phyloP scores from a whole-genome alignment of 1,284 basidiomycete genomes.

The Malassezia caprae region DNA sequence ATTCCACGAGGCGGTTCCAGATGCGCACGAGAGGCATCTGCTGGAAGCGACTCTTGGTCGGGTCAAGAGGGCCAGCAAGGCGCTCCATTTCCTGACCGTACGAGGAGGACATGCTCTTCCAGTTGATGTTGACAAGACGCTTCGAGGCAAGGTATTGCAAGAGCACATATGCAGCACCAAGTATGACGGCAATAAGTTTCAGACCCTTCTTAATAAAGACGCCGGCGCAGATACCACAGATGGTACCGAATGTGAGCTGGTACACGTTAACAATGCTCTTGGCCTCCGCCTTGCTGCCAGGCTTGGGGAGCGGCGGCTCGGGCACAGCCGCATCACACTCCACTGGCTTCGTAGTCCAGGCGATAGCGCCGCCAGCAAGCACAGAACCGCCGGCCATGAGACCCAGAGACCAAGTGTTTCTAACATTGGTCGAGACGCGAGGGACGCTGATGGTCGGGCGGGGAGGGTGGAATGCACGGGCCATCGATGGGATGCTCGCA shows the following conservation, averaged over 20 bases:
- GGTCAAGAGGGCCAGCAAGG: conserved; percentile 52
- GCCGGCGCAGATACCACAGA: conserved; percentile 72
- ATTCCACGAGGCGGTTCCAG: conserved; percentile 67
- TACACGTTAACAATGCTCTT: conserved; percentile 65
- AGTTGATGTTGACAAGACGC: conserved; percentile 65
- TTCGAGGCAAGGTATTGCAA: conserved; percentile 42
- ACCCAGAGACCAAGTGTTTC: background rate
- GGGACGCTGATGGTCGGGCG: background rate
- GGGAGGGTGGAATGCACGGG: conserved; percentile 2
- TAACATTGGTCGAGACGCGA: background rate
- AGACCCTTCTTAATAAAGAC: conserved; percentile 90
- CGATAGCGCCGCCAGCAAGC: background rate
- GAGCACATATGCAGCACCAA: conserved; percentile 54
- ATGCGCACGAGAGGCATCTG: conserved; percentile 50
- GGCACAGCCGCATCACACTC: conserved; percentile 5
- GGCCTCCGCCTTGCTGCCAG: conserved; percentile 48
- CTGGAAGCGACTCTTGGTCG: conserved; percentile 8
- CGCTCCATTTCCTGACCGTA: conserved; percentile 69
- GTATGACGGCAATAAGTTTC: conserved; percentile 66
- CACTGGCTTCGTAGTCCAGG: conserved; percentile 1
- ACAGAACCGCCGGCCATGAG: conserved; percentile 12
- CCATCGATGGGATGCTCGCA: background rate
- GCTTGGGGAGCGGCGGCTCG: conserved; percentile 1
- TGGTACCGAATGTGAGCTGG: conserved; percentile 76
- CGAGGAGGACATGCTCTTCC: conserved; percentile 54